Evolutionary conservation across 805 yeast genomes (phyloP).

Genomic region (Starmerella ratchasimensis): DNA sequence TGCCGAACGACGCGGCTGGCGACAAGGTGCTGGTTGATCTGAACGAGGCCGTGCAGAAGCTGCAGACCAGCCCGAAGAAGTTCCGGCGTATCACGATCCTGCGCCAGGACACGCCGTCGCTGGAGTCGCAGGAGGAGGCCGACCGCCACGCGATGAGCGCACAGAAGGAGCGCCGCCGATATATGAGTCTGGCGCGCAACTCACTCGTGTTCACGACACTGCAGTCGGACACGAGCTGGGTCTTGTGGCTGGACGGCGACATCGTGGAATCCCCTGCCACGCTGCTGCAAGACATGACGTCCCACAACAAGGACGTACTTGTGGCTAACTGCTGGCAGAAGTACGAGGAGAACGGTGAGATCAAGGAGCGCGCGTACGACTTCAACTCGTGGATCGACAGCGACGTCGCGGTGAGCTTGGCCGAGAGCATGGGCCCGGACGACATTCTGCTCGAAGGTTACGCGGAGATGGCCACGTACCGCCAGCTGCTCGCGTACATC

Average conservation of each 20-base stretch:
- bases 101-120: constrained; percentile 72
- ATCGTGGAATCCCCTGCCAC: constrained; percentile 76
- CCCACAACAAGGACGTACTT: constrained; percentile 73
- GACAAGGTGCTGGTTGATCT: constrained; percentile 59
- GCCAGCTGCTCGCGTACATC: constrained; percentile 86
- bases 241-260: constrained; percentile 92
- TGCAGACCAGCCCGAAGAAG: constrained; percentile 48
- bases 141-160: constrained; percentile 78
- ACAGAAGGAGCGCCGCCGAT: constrained; percentile 77
- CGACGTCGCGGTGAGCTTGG: constrained; percentile 67
- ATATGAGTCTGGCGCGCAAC: constrained; percentile 91
- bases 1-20: constrained; percentile 74
- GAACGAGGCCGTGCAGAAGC: constrained; percentile 59
- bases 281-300: constrained; percentile 72
- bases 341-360: constrained; percentile 44
- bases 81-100: constrained; percentile 76
- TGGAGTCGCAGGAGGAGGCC: constrained; percentile 63
- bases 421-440: constrained; percentile 60
- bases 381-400: constrained; percentile 76
- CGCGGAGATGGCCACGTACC: constrained; percentile 79
- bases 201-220: constrained; percentile 78
- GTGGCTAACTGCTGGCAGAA: constrained; percentile 92
- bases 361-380: constrained; percentile 75
- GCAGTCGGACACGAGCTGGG: constrained; percentile 87
- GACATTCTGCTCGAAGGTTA: constrained; percentile 94